Evolutionary conservation across 2,329 filamentous ascomycete species (phyloP).

Genomic region (Xylaria sp.): DNA sequence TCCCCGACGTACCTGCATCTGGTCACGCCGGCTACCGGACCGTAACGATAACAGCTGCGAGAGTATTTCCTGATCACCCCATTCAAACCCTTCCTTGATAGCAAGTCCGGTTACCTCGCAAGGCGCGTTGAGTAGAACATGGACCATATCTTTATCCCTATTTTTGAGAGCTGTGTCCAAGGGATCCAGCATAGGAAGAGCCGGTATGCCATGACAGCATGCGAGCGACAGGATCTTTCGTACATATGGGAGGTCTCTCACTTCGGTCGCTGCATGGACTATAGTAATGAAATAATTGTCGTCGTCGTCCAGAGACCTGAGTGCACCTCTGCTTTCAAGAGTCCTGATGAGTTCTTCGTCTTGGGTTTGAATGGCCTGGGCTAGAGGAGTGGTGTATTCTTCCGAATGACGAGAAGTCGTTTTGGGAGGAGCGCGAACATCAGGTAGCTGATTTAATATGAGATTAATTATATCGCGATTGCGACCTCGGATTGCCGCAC

Average conservation of each 20-base stretch:
- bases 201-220: neutral
- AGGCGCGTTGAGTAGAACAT: conserved; percentile 1
- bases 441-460: conserved; percentile 3
- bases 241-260: conserved; percentile 2
- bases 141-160: conserved; percentile 1
- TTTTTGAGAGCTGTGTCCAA: neutral
- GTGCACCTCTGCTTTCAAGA: conserved; percentile 7
- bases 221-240: conserved; percentile 4
- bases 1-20: too few species aligned
- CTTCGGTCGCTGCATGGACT: conserved; percentile 1
- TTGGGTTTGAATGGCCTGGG: conserved; percentile 10
- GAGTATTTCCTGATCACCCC: too few species aligned
- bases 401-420: neutral
- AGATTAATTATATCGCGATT: conserved; percentile 12
- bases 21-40: neutral
- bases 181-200: neutral
- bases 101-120: neutral
- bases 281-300: neutral
- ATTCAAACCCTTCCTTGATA: neutral
- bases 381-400: conserved; percentile 12
- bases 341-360: conserved; percentile 4
- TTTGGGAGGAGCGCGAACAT: neutral
- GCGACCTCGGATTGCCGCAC: conserved; percentile 12
- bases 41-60: too few species aligned
- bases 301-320: neutral